These are phyloP conservation scores for Glarea lozoyensis DNA, from an alignment of 495 filamentous ascomycete species.

Conservation along the genomic window DNA sequence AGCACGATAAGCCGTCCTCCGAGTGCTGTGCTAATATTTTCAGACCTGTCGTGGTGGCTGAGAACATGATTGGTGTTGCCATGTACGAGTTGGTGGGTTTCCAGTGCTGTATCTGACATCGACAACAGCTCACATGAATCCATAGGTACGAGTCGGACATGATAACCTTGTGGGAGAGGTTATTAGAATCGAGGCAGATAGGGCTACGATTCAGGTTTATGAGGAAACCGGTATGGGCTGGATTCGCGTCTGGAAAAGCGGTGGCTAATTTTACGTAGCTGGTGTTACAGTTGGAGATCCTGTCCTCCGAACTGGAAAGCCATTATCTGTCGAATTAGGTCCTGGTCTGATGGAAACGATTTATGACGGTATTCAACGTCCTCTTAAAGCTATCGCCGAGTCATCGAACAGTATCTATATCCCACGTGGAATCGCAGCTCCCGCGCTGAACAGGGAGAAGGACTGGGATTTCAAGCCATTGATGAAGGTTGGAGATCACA, in stretches of 20 bases:
- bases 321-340: slow-evolving; percentile 91
- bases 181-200: slow-evolving; percentile 93
- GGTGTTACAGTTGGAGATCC: slow-evolving; percentile 96
- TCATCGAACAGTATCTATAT: slow-evolving; percentile 87
- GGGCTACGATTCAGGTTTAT: slow-evolving; percentile 96
- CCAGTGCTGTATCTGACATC: slow-evolving; percentile 1
- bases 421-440: slow-evolving; percentile 84
- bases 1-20: neutral
- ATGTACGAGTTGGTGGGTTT: slow-evolving; percentile 93
- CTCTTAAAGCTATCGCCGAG: slow-evolving; percentile 73
- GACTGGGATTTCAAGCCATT: slow-evolving; percentile 93
- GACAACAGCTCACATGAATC: slow-evolving; percentile 13
- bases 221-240: slow-evolving; percentile 78
- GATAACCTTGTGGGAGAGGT: slow-evolving; percentile 90
- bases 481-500: slow-evolving; percentile 90
- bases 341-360: slow-evolving; percentile 98
- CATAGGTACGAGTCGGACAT: slow-evolving; percentile 78
- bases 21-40: slow-evolving; percentile 20
- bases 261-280: slow-evolving; percentile 42
- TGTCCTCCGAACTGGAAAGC: slow-evolving; percentile 82
- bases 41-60: slow-evolving; percentile 92
- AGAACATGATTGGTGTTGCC: slow-evolving; percentile 97
- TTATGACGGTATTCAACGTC: slow-evolving; percentile 97
- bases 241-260: slow-evolving; percentile 2
- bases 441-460: slow-evolving; percentile 76